phyloP scores from a whole-genome alignment of 2,329 filamentous ascomycete species.

The Orbilia oligospora region DNA sequence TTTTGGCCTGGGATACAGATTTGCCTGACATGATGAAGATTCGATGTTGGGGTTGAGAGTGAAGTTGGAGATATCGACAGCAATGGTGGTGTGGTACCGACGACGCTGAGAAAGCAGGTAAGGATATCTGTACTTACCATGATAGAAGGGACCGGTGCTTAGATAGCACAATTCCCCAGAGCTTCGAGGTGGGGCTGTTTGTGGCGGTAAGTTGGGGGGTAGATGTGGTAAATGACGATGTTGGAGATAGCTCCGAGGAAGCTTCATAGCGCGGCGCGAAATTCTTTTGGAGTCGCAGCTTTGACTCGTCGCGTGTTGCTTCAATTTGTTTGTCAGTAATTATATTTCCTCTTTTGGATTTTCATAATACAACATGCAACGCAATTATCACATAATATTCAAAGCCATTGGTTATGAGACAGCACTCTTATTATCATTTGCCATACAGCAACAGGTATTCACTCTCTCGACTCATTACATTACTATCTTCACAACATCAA shows the following conservation, averaged over 20 bases:
- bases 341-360: neutral
- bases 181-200: neutral
- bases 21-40: slow-evolving; percentile 1
- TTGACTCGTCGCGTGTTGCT: neutral
- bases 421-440: too few relatives aligned
- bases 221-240: neutral
- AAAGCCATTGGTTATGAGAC: too few relatives aligned
- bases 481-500: neutral
- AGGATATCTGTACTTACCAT: neutral
- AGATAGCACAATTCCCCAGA: neutral
- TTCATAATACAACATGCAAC: neutral
- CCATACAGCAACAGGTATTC: too few relatives aligned
- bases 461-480: too few relatives aligned
- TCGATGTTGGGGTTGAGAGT: neutral
- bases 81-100: neutral
- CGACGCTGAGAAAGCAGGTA: neutral
- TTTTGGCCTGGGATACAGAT: neutral
- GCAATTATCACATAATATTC: neutral
- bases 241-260: neutral
- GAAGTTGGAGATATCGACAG: neutral
- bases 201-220: neutral
- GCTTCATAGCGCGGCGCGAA: neutral
- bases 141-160: neutral
- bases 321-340: neutral
- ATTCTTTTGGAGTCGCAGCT: neutral